Evolutionary conservation across 768 basidiomycete species (phyloP), one percentile per base, ranked within the genome.

Genomic region (Chiua virens): DNA sequence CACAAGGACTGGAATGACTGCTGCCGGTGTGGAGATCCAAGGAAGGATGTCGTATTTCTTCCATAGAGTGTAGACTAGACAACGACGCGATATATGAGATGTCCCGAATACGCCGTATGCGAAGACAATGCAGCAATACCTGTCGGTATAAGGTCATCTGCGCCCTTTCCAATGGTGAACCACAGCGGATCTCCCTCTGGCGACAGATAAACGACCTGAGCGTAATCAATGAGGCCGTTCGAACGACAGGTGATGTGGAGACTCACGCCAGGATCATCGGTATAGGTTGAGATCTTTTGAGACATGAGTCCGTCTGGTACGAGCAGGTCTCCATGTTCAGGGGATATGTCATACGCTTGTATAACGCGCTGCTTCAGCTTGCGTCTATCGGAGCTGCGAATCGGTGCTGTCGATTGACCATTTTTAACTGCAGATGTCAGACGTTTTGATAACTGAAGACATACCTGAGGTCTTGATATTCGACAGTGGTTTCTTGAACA

Each of bases 401-500:
- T 71, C 8, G 87, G 87, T 2, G 87, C 84, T 72, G 30, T 42
- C 40, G 45, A 49, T 41, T 15, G 23, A 34, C 15, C 6, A 34
- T 2, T 15, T 42, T 22, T 14, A 44, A 46, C 21, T 42, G 41
- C 30, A 36, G 36, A 3, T 13, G 10, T 38, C 18, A 10, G 8
- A 44, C 8, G n/a, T 22, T 5, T 25, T 1, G 3, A n/a, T n/a
- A 15, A 13, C 39, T 3, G 23, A 36, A 7, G 5, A 45, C 28
- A 42, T 52, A 75, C 78, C 79, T 34, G 84, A 86, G 1, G 87
- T 89, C 64, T 91, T 91, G 47, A 82, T 60, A 52, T 80, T 81
- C 44, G 78, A 74, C 8, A 85, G 64, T 10, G 87, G 82, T 69
- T 89, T 91, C 66, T 91, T 90, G 79, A 91, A 91, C 88, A 89